A percentile compares a stretch with the other conserved stretches of the same genome.
Evolutionary conservation across 495 filamentous ascomycete genomes (phyloP).

Genomic region (Xylaria scruposa): DNA sequence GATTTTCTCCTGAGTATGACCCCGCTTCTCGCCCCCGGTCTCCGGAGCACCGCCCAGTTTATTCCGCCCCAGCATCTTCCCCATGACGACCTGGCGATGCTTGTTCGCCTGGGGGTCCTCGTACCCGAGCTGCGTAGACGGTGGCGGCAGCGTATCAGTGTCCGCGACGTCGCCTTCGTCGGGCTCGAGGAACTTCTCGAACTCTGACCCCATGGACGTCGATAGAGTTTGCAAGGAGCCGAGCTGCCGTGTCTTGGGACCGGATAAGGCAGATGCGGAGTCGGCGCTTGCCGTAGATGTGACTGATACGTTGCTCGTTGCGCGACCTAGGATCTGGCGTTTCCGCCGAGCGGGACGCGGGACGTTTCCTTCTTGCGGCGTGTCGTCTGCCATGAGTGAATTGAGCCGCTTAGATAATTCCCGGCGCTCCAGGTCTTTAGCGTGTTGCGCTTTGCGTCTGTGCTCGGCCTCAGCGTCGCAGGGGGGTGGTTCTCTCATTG

Average conservation of each 20-base stretch:
- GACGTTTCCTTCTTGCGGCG: constrained; percentile 27
- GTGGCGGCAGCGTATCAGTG: constrained; percentile 43
- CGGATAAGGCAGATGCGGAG: constrained; percentile 27
- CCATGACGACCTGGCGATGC: constrained; percentile 42
- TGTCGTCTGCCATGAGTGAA: constrained; percentile 36
- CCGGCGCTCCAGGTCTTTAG: constrained; percentile 32
- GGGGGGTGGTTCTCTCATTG: constrained; percentile 33
- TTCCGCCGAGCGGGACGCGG: constrained; percentile 42
- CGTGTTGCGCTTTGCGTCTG: constrained; percentile 35
- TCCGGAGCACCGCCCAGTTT: too few species aligned
- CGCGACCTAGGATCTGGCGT: constrained; percentile 57
- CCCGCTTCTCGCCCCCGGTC: background rate
- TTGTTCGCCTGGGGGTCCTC: constrained; percentile 50
- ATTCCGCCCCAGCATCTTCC: constrained; percentile 40
- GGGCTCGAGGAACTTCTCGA: constrained; percentile 30
- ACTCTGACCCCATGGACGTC: constrained; percentile 18
- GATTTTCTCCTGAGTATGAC: background rate
- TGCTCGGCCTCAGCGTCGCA: constrained; percentile 25
- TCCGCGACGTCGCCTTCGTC: constrained; percentile 22
- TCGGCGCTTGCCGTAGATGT: constrained; percentile 41
- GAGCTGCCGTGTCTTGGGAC: constrained; percentile 27
- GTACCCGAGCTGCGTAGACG: constrained; percentile 56
- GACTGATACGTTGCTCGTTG: constrained; percentile 57
- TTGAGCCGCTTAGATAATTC: constrained; percentile 38
- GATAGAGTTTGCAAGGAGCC: constrained; percentile 12